Conservation (phyloP, 495 filamentous ascomycete species). For the Cercophora sp. region DNA sequence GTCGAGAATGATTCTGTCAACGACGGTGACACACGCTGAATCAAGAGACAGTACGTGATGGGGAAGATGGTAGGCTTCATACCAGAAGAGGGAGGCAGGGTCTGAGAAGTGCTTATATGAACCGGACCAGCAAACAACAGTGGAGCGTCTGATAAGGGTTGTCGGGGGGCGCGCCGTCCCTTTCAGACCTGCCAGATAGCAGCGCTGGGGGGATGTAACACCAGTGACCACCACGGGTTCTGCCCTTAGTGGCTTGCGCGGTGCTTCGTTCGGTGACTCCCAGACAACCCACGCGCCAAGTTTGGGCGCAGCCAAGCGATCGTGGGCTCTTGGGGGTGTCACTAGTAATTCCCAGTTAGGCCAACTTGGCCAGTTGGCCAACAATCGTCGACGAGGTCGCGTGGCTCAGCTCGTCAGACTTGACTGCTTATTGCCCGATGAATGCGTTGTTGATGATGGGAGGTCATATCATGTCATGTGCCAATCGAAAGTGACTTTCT, state of each 20-base stretch:
- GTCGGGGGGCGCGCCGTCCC: background rate
- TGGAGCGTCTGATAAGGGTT: constrained; percentile 1
- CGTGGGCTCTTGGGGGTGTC: background rate
- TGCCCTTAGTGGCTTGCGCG: background rate
- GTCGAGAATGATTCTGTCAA: too few relatives aligned
- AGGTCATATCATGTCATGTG: too few relatives aligned
- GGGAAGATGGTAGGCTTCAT: too few relatives aligned
- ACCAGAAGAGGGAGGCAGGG: too few relatives aligned
- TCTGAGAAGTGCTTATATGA: constrained; percentile 3
- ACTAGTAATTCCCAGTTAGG: background rate
- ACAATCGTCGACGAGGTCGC: too few relatives aligned
- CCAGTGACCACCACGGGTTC: background rate
- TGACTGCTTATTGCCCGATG: too few relatives aligned
- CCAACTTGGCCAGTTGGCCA: too few relatives aligned
- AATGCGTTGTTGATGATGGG: too few relatives aligned
- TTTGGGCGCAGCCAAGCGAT: background rate
- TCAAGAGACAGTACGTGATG: background rate
- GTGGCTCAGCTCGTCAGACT: background rate
- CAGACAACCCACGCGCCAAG: background rate
- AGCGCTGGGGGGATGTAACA: background rate
- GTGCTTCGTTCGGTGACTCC: background rate
- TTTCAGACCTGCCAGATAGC: background rate
- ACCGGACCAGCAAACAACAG: background rate
- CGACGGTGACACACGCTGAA: too few relatives aligned
- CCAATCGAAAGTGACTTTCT: too few relatives aligned